A percentile compares a stretch with the other conserved stretches of the same genome.
These are phyloP conservation scores for Porpolomopsis calyptriformis DNA, from an alignment of 768 basidiomycete genomes.

Conservation along the genomic window DNA sequence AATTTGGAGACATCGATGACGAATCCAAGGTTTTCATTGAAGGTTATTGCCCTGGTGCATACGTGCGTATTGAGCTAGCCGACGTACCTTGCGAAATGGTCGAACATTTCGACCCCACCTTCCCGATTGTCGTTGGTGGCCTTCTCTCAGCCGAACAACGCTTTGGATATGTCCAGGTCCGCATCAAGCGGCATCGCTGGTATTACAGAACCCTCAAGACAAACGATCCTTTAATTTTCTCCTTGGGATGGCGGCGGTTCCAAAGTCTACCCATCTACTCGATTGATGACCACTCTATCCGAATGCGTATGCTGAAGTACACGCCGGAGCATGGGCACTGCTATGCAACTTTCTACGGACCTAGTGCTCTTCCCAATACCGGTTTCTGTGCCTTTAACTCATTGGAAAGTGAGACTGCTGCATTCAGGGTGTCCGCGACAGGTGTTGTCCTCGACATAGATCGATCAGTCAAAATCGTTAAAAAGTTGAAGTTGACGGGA, in stretches of 20 bases:
- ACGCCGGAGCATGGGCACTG: conserved; percentile 99
- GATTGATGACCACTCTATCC: conserved; percentile 93
- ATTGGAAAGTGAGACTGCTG: conserved; percentile 49
- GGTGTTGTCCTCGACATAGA: conserved; percentile 94
- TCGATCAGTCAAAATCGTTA: conserved; percentile 88
- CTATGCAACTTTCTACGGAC: conserved; percentile 95
- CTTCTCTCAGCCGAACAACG: conserved; percentile 82
- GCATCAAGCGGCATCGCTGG: conserved; percentile 96
- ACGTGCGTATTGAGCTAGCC: conserved; percentile 83
- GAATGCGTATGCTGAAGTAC: conserved; percentile 99
- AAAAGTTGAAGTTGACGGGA: conserved; percentile 95
- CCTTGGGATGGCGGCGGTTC: conserved; percentile 96
- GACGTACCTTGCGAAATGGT: conserved; percentile 86
- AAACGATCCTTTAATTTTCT: conserved; percentile 93
- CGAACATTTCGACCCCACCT: conserved; percentile 84
- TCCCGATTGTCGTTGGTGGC: conserved; percentile 88
- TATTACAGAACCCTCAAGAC: conserved; percentile 85
- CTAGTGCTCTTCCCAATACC: conserved; percentile 83
- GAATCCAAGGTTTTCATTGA: conserved; percentile 78
- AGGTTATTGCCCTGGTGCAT: conserved; percentile 82
- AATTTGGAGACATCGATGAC: conserved; percentile 71
- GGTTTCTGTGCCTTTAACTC: conserved; percentile 97
- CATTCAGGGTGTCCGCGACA: conserved; percentile 86
- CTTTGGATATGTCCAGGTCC: conserved; percentile 88
- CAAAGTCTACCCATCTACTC: conserved; percentile 93